Conservation (phyloP, 139 green algal genomes). For the Coccomyxa sp. region DNA sequence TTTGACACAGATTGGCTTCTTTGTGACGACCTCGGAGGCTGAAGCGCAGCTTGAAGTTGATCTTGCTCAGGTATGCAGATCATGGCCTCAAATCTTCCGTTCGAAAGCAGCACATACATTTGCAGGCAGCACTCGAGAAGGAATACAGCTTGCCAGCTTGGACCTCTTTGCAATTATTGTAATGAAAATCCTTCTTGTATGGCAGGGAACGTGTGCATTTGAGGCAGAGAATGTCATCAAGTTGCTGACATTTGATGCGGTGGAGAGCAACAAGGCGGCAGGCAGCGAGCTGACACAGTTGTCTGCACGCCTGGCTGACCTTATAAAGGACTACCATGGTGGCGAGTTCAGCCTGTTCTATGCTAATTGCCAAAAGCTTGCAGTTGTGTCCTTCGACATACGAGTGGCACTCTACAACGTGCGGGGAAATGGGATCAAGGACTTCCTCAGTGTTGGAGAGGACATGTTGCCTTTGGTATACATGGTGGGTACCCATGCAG, state of each 20-base stretch:
- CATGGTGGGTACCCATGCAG: slow-evolving; percentile 55
- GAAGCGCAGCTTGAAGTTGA: slow-evolving; percentile 55
- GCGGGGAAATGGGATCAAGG: slow-evolving; percentile 39
- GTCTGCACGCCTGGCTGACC: slow-evolving; percentile 6
- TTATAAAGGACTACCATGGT: slow-evolving; percentile 11
- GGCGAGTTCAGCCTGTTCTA: slow-evolving; percentile 84
- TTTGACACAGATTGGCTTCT: slow-evolving; percentile 41
- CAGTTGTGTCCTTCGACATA: slow-evolving; percentile 69
- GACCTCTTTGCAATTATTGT: no score
- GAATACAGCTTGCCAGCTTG: no score
- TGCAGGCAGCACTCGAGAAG: no score
- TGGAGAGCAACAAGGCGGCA: slow-evolving; percentile 21
- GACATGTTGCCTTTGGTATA: slow-evolving; percentile 81
- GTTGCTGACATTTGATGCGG: slow-evolving; percentile 48
- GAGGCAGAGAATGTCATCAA: slow-evolving; percentile 47
- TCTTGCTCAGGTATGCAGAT: slow-evolving; percentile 13
- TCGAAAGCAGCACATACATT: no score
- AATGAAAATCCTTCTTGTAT: no score
- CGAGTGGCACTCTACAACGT: slow-evolving; percentile 77
- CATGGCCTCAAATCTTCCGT: no score
- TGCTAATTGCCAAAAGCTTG: slow-evolving; percentile 76
- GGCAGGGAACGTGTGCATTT: slow-evolving; percentile 47
- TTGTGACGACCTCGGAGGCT: slow-evolving; percentile 58
- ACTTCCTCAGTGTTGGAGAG: slow-evolving; percentile 90
- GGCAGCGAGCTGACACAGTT: not conserved